phyloP scores from a whole-genome alignment of 768 basidiomycete species.

The Phanerodontia chrysosporium region DNA sequence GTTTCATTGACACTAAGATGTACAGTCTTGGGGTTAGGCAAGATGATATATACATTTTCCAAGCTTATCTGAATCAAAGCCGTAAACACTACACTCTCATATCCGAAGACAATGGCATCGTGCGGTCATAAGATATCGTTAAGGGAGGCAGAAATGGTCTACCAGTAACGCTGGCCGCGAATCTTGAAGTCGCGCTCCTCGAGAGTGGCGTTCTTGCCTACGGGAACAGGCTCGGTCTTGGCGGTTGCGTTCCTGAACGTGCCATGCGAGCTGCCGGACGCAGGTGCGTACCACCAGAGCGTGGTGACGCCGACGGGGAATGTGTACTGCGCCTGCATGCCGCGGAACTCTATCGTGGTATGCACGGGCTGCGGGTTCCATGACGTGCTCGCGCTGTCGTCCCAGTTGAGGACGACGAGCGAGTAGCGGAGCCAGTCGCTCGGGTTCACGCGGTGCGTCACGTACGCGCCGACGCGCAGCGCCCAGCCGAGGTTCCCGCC shows the following conservation, averaged over 20 bases:
- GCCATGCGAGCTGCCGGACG: neutral
- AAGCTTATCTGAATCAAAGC: neutral
- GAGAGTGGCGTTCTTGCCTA: neutral
- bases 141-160: neutral
- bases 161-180: neutral
- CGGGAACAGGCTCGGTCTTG: neutral
- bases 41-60: neutral
- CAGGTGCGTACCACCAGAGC: slow-evolving; percentile 44
- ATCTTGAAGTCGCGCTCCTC: slow-evolving; percentile 10
- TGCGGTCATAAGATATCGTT: neutral
- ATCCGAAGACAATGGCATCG: neutral
- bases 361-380: slow-evolving; percentile 54
- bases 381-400: slow-evolving; percentile 43
- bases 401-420: slow-evolving; percentile 70
- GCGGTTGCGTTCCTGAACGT: slow-evolving; percentile 16
- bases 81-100: neutral
- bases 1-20: no score
- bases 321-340: slow-evolving; percentile 65
- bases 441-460: slow-evolving; percentile 49
- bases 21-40: no score
- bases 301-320: slow-evolving; percentile 75
- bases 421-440: slow-evolving; percentile 63
- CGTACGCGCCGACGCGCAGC: slow-evolving; percentile 61
- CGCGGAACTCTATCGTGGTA: slow-evolving; percentile 62
- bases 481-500: slow-evolving; percentile 54